These are phyloP conservation scores for Solanum piurae DNA, from an alignment of 257 asterid species.

Conservation along the genomic window DNA sequence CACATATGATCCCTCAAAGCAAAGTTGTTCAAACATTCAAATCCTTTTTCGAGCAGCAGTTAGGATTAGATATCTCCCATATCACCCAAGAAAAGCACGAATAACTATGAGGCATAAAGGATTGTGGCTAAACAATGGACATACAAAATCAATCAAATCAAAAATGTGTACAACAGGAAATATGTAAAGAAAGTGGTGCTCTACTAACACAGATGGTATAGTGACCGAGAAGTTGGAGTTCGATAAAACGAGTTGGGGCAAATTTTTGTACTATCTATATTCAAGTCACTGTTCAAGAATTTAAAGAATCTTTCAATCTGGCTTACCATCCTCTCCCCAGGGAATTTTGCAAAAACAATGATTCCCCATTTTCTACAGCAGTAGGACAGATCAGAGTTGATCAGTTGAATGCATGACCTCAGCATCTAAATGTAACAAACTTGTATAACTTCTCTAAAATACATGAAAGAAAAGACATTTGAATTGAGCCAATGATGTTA, in stretches of 20 bases:
- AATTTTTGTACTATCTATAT: neutral
- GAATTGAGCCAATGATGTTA: conserved; percentile 1
- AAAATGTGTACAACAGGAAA: no score
- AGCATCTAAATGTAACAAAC: neutral
- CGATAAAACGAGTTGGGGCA: neutral
- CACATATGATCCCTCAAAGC: neutral
- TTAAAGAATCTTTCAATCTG: neutral
- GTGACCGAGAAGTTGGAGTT: neutral
- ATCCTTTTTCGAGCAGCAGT: neutral
- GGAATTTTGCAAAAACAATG: neutral
- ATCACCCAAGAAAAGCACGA: neutral
- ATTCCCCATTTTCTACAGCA: neutral
- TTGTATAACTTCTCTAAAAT: neutral
- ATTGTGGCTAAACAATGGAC: neutral
- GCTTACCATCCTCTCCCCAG: neutral
- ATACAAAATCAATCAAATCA: no score
- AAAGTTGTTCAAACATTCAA: neutral
- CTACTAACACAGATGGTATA: no score
- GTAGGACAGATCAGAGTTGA: neutral
- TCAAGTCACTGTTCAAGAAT: neutral
- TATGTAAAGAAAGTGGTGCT: no score
- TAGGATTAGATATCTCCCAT: neutral
- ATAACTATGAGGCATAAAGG: neutral
- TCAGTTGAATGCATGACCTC: neutral
- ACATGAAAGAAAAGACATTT: neutral